Evolutionary conservation across 2,329 filamentous ascomycete genomes (phyloP), one percentile per base, ranked within the genome.

Genomic region (Colletotrichum sp.): DNA sequence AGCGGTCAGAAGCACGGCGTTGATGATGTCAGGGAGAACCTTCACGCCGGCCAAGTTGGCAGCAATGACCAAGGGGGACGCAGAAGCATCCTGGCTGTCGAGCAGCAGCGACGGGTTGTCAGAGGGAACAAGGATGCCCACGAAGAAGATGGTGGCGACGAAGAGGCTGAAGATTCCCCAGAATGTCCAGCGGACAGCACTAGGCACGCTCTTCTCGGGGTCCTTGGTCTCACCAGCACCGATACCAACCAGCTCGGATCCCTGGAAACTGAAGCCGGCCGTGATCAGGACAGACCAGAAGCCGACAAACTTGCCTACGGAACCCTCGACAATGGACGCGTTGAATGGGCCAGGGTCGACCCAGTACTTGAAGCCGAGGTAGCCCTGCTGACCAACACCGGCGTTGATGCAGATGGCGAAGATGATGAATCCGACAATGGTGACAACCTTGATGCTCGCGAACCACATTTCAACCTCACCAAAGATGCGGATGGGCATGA

Each of bases 401-500:
- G 93, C 93, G 80, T 95, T 93, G 84, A 96, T 89, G 83, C 93
- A 94, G 79, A 95, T 93, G 78, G 89, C 91, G 79, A 96, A 94
- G 81, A 96, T 92, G 86, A 95, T 89, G 86, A 96, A 95, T 56
- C 94, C 94, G 58, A 94, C 70, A 52, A 96, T 91, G 32, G 94
- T 94, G 66, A 95, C 79, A 71, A 96, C 93, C 84, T 96, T 96
- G 87, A 96, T 91, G 73, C 88, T 91, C 8, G 93, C 92, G 79
- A 96, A 92, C 90, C 93, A 95, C 84, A 96, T 95, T 82, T 96
- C 95, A 32, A 95, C 87, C 81, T 96, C 93, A 52, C 94, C 94
- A 78, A 95, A 96, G 78, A 92, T 91, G 66, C 90, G 89, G 60
- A 96, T 91, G 3, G 94, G 93, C 43, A 96, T 83, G 81, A 94